Conservation (phyloP, 805 yeast genomes). For the Hemisphaericaspora nanyangensis region DNA sequence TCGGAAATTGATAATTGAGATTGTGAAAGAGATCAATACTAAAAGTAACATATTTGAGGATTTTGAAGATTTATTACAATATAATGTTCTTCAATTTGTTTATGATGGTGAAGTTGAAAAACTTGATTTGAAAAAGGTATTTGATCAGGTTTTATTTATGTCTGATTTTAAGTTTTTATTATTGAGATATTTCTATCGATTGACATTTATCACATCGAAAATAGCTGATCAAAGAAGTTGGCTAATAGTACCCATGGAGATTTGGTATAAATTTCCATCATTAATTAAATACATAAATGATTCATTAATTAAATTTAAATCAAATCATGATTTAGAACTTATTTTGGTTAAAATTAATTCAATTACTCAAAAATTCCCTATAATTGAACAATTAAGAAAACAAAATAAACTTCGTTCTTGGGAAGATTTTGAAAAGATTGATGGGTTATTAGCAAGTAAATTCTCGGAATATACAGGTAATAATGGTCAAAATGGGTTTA, state of each 20-base stretch:
- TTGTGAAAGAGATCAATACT: conserved; percentile 2
- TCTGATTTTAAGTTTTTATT: conserved; percentile 4
- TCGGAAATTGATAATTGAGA: conserved; percentile 1
- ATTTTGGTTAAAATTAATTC: conserved; percentile 18
- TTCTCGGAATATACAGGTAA: conserved; percentile 1
- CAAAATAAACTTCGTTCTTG: conserved; percentile 8
- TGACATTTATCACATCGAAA: neutral
- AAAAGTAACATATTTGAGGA: neutral
- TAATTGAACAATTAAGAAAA: conserved; percentile 6
- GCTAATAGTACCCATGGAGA: conserved; percentile 42
- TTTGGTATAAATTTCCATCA: conserved; percentile 34
- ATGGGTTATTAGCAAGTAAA: conserved; percentile 5
- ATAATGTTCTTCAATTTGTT: conserved; percentile 9
- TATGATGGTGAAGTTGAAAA: conserved; percentile 5
- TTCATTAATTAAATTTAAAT: conserved; percentile 3
- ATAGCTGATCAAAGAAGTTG: conserved; percentile 15
- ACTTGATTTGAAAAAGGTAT: conserved; percentile 3
- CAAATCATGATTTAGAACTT: conserved; percentile 12
- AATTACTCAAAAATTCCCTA: conserved; percentile 13
- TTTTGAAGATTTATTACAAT: conserved; percentile 3
- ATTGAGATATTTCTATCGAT: conserved; percentile 5
- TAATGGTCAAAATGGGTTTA: neutral
- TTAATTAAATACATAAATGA: conserved; percentile 16
- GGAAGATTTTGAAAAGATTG: conserved; percentile 12
- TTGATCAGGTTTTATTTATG: conserved; percentile 3